Conservation (phyloP, 1,284 basidiomycete genomes). For the Apiotrichum siamense region DNA sequence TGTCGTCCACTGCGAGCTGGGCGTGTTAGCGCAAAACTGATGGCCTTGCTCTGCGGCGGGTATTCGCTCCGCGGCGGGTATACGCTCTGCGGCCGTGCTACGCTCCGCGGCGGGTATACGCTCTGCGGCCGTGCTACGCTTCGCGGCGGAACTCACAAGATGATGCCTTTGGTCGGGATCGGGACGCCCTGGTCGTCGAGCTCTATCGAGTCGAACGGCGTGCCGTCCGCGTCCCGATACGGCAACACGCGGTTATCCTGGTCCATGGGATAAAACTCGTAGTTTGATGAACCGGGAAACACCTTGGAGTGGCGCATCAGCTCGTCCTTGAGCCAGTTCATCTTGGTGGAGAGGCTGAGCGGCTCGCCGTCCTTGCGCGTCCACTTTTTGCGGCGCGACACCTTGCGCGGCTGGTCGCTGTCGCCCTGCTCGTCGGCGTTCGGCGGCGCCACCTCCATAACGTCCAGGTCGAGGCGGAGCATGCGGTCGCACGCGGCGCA, state of each 20-base stretch:
- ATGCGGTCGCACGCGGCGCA: constrained; percentile 70
- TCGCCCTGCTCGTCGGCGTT: constrained; percentile 53
- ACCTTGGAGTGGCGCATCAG: constrained; percentile 65
- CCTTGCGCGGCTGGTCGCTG: constrained; percentile 25
- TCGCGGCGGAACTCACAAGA: constrained; percentile 63
- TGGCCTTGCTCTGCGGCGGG: too few species aligned
- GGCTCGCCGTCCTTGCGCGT: constrained; percentile 63
- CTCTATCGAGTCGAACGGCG: constrained; percentile 53
- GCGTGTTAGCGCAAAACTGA: neutral
- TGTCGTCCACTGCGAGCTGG: constrained; percentile 80
- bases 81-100: too few species aligned
- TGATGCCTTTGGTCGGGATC: constrained; percentile 66
- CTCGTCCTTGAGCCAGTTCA: constrained; percentile 69
- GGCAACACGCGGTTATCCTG: constrained; percentile 35
- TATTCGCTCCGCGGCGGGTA: too few species aligned
- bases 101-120: too few species aligned
- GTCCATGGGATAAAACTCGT: constrained; percentile 64
- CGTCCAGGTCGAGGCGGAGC: constrained; percentile 59
- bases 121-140: too few species aligned
- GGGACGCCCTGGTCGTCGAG: constrained; percentile 56
- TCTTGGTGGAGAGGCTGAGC: constrained; percentile 75
- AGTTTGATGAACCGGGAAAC: constrained; percentile 80
- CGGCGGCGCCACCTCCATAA: constrained; percentile 64
- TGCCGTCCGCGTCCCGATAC: constrained; percentile 55
- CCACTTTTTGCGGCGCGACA: constrained; percentile 55